These are phyloP conservation scores for Cinnamomum micranthum DNA, from an alignment of 164 flowering plant genomes.

Conservation along the genomic window DNA sequence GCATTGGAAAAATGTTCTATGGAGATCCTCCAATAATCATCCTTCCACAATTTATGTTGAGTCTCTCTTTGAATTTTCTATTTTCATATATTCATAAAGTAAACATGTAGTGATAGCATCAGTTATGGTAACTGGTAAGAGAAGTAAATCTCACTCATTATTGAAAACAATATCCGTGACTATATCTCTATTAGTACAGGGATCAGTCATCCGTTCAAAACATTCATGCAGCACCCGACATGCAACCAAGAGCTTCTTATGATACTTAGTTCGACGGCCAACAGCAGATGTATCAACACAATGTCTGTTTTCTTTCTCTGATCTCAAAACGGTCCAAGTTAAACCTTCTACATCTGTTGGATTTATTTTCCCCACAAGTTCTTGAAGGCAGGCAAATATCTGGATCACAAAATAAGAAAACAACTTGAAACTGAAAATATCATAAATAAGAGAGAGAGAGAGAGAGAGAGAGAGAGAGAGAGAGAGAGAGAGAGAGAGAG, in stretches of 20 bases:
- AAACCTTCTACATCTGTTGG: constrained; percentile 45
- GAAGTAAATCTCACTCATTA: constrained; percentile 43
- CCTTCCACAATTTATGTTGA: not conserved
- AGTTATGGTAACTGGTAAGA: not conserved
- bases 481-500: no score
- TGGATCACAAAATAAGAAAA: constrained; percentile 21
- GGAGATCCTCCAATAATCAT: no score
- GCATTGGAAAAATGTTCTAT: no score
- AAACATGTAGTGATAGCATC: not conserved
- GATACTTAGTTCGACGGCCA: constrained; percentile 33
- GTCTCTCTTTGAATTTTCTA: not conserved
- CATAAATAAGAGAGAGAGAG: no score
- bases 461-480: no score
- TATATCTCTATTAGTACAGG: constrained; percentile 47
- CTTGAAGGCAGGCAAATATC: constrained; percentile 49
- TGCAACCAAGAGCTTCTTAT: constrained; percentile 67
- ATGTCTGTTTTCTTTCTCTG: constrained; percentile 17
- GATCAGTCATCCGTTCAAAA: constrained; percentile 64
- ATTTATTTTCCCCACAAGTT: constrained; percentile 47
- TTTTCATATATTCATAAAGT: no score
- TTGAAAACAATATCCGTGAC: constrained; percentile 68
- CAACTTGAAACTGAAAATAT: not conserved
- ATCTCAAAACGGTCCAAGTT: constrained; percentile 63
- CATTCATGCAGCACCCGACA: constrained; percentile 78
- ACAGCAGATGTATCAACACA: constrained; percentile 16